phyloP scores from a whole-genome alignment of 768 basidiomycete genomes.

The Zangia roseola region DNA sequence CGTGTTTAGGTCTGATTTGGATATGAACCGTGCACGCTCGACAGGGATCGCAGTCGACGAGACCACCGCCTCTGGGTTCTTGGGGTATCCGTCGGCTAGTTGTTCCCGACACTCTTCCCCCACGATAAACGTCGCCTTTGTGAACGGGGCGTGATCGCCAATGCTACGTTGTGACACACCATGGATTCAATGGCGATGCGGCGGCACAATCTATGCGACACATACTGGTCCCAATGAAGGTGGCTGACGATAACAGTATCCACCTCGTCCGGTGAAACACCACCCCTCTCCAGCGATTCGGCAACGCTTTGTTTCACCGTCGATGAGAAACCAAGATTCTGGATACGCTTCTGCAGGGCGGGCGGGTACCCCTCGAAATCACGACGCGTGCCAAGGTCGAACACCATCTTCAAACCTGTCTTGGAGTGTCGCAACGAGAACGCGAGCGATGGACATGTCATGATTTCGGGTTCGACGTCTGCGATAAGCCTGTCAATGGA shows the following conservation, averaged over 20 bases:
- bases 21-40: conserved; percentile 40
- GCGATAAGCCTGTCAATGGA: conserved; percentile 39
- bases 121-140: conserved; percentile 46
- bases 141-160: conserved; percentile 47
- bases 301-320: conserved; percentile 37
- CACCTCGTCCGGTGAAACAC: conserved; percentile 42
- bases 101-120: conserved; percentile 39
- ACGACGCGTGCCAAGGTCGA: conserved; percentile 56
- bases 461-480: conserved; percentile 28
- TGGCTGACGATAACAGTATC: conserved; percentile 50
- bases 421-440: conserved; percentile 52
- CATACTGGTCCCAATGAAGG: conserved; percentile 49
- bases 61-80: conserved; percentile 34
- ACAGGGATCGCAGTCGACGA: conserved; percentile 37
- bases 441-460: conserved; percentile 44
- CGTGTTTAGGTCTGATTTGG: conserved; percentile 29
- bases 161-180: conserved; percentile 22
- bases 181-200: neutral
- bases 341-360: conserved; percentile 19
- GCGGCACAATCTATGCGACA: neutral
- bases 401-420: conserved; percentile 40
- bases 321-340: conserved; percentile 2
- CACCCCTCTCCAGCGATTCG: conserved; percentile 52
- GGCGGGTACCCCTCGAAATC: conserved; percentile 46
- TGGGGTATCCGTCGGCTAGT: conserved; percentile 43